These are phyloP conservation scores for Neodidymelliopsis sp. DNA, from an alignment of 2,329 filamentous ascomycete genomes.

Conservation along the genomic window DNA sequence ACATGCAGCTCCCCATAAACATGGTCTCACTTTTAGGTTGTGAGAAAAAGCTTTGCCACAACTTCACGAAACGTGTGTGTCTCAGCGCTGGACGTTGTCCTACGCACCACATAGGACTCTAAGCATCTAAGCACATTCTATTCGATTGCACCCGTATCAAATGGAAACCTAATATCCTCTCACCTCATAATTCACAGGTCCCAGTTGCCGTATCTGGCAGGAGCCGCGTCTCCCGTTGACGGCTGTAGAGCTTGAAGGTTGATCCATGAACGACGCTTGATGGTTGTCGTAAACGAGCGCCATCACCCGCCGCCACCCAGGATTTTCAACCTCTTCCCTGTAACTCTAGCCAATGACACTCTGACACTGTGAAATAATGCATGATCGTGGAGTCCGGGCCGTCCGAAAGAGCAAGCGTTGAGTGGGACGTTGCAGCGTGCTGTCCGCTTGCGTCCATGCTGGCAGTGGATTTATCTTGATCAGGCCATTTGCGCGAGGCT, in stretches of 20 bases:
- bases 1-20: too few relatives aligned
- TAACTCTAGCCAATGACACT: constrained; percentile 19
- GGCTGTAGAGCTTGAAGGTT: constrained; percentile 29
- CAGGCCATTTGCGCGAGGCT: constrained; percentile 10
- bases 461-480: constrained; percentile 1
- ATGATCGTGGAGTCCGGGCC: too few relatives aligned
- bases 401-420: background rate
- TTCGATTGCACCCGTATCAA: too few relatives aligned
- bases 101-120: too few relatives aligned
- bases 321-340: background rate
- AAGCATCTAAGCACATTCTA: too few relatives aligned
- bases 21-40: too few relatives aligned
- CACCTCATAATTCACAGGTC: too few relatives aligned
- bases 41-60: too few relatives aligned
- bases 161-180: too few relatives aligned
- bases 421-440: constrained; percentile 3
- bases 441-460: constrained; percentile 8
- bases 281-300: constrained; percentile 20
- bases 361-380: constrained; percentile 7
- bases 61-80: too few relatives aligned
- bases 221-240: constrained; percentile 17
- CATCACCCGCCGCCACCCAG: constrained; percentile 4
- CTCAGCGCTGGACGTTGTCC: too few relatives aligned
- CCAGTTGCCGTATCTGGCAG: constrained; percentile 9
- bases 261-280: constrained; percentile 27